phyloP scores from a whole-genome alignment of 1,284 basidiomycete genomes.

The Heliocybe sulcata region DNA sequence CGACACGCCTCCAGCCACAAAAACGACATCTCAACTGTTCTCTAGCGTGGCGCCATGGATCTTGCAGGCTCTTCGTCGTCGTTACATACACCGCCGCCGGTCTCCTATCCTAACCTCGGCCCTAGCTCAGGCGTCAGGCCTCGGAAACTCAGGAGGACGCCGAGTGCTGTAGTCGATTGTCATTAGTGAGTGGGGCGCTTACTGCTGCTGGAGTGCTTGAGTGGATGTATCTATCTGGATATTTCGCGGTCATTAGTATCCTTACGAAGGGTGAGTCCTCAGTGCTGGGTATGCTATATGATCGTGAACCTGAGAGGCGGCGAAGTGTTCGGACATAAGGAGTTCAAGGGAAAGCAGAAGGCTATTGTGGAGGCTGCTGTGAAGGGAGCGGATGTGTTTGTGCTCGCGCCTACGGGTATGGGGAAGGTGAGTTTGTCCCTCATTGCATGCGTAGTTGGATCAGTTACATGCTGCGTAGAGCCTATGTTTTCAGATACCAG shows the following conservation, averaged over 20 bases:
- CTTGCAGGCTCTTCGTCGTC: conserved; percentile 2
- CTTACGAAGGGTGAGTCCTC: conserved; percentile 12
- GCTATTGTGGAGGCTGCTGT: conserved; percentile 69
- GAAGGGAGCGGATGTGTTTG: conserved; percentile 65
- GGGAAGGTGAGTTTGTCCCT: conserved; percentile 58
- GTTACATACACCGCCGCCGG: conserved; percentile 4
- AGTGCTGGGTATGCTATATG: not conserved
- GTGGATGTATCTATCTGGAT: no score
- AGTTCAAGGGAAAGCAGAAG: conserved; percentile 71
- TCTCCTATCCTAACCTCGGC: conserved; percentile 1
- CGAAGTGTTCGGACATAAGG: conserved; percentile 60
- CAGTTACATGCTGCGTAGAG: conserved; percentile 35
- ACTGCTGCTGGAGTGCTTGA: not conserved
- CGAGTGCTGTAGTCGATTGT: conserved; percentile 5
- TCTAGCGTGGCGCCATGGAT: no score
- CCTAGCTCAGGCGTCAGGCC: conserved; percentile 2
- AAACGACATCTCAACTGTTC: no score
- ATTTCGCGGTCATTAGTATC: conserved; percentile 5
- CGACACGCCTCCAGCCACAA: no score
- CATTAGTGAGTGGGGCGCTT: conserved; percentile 1
- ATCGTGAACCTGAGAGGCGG: not conserved
- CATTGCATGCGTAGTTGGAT: conserved; percentile 3
- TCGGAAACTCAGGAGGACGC: conserved; percentile 3
- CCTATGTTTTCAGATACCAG: conserved; percentile 84
- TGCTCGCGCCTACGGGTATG: conserved; percentile 84